These are phyloP conservation scores for Microcos paniculata DNA, from an alignment of 345 rosid genomes.

Conservation along the genomic window DNA sequence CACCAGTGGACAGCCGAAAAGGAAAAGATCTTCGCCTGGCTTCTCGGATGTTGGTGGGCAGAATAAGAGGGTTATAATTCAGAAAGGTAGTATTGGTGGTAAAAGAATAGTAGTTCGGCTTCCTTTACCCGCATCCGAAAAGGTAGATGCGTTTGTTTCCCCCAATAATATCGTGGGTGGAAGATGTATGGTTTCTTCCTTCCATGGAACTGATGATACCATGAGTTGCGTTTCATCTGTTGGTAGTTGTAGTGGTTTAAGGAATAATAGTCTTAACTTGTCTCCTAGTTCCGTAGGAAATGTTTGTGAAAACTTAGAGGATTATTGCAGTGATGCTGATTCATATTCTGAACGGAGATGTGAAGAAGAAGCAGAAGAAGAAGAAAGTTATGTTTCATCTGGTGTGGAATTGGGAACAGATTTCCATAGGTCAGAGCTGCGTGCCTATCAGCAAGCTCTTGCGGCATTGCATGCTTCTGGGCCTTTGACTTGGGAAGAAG, in stretches of 20 bases:
- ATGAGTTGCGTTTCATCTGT: constrained; percentile 53
- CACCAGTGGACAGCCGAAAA: not conserved
- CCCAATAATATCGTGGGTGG: constrained; percentile 20
- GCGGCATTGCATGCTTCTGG: constrained; percentile 66
- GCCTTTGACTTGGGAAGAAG: constrained; percentile 60
- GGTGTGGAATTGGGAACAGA: constrained; percentile 45
- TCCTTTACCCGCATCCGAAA: constrained; percentile 8
- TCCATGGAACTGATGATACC: constrained; percentile 34
- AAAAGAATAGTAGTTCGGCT: not conserved
- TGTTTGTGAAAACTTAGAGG: constrained; percentile 32
- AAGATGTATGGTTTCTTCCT: constrained; percentile 35
- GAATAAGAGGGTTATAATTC: not conserved
- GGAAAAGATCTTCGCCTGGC: not conserved
- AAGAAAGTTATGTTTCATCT: constrained; percentile 19
- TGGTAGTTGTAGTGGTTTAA: constrained; percentile 62
- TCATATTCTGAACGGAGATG: constrained; percentile 29
- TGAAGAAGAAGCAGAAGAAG: constrained; percentile 35
- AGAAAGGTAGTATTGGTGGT: not conserved
- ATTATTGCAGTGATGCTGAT: constrained; percentile 49
- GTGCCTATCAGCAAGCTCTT: constrained; percentile 50
- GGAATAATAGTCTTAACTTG: constrained; percentile 24
- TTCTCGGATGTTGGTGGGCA: not conserved
- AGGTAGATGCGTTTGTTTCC: constrained; percentile 21
- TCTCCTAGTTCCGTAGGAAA: constrained; percentile 26
- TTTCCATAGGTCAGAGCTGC: constrained; percentile 62